phyloP scores from a whole-genome alignment of 169 alveolate genomes.

The Blepharisma undulans region DNA sequence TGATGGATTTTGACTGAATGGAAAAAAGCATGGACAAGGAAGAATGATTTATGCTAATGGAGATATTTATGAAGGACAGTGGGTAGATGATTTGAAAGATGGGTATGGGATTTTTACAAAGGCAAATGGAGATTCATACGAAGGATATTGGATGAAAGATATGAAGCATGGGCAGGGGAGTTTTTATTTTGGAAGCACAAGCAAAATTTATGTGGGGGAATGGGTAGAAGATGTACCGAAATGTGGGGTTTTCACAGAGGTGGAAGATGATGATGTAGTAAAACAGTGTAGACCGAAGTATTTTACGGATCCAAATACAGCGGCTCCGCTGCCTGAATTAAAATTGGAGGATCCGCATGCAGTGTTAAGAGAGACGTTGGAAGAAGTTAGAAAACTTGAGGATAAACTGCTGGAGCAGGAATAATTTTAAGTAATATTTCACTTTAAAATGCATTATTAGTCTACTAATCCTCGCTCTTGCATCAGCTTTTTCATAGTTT shows the following conservation, averaged over 20 bases:
- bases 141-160: constrained; percentile 93
- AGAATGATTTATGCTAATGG: constrained; percentile 87
- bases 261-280: constrained; percentile 74
- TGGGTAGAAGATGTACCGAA: constrained; percentile 87
- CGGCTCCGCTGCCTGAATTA: constrained; percentile 67
- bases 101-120: constrained; percentile 93
- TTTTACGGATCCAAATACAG: constrained; percentile 72
- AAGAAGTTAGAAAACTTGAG: constrained; percentile 48
- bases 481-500: constrained; percentile 82
- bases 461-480: constrained; percentile 56
- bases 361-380: constrained; percentile 74
- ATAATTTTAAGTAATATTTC: neutral
- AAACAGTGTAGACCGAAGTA: constrained; percentile 53
- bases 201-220: constrained; percentile 85
- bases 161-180: constrained; percentile 95
- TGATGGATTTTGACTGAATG: constrained; percentile 85
- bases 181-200: constrained; percentile 73
- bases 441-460: neutral
- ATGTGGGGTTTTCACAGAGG: constrained; percentile 86
- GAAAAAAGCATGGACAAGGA: constrained; percentile 85
- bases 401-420: neutral
- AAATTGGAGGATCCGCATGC: constrained; percentile 70
- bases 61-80: constrained; percentile 91
- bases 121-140: constrained; percentile 92
- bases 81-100: constrained; percentile 88